phyloP scores from a whole-genome alignment of 331 rosid genomes.

The Rhamnella rubrinervis region DNA sequence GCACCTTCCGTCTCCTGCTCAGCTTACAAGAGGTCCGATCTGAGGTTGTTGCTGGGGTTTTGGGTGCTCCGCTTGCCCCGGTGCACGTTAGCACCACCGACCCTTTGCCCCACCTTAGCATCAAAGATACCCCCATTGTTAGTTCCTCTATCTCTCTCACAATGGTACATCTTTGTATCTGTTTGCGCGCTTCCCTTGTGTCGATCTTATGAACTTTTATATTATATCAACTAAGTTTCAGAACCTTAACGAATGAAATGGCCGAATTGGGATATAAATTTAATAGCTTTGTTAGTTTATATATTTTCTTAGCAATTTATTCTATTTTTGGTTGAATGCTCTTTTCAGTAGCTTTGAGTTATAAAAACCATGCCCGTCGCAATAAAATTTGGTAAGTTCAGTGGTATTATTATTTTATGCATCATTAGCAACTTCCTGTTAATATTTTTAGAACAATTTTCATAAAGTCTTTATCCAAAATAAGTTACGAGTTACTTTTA shows the following conservation, averaged over 20 bases:
- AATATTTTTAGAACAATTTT: not conserved
- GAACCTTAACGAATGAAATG: not conserved
- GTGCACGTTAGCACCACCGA: slow-evolving; percentile 84
- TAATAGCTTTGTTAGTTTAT: not conserved
- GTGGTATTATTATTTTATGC: not conserved
- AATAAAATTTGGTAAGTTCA: not conserved
- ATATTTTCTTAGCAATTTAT: not conserved
- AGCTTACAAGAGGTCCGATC: slow-evolving; percentile 76
- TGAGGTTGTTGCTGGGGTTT: slow-evolving; percentile 81
- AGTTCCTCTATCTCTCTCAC: slow-evolving; percentile 35
- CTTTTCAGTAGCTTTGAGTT: not conserved
- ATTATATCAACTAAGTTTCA: slow-evolving; percentile 1
- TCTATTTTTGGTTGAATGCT: not conserved
- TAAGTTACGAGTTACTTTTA: slow-evolving; percentile 11
- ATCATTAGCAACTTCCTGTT: not conserved
- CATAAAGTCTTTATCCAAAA: slow-evolving; percentile 9
- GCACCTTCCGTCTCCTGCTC: slow-evolving; percentile 74
- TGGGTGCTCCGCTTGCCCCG: slow-evolving; percentile 96
- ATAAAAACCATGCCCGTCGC: not conserved
- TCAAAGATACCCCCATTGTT: slow-evolving; percentile 97
- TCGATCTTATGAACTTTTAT: not conserved
- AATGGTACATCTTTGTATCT: not conserved
- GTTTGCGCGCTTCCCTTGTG: not conserved
- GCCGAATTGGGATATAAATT: not conserved
- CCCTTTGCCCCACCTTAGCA: slow-evolving; percentile 88